A percentile compares a stretch with the other conserved stretches of the same genome.
phyloP scores from a whole-genome alignment of 2,329 filamentous ascomycete genomes.

The Pseudogymnoascus sp. region DNA sequence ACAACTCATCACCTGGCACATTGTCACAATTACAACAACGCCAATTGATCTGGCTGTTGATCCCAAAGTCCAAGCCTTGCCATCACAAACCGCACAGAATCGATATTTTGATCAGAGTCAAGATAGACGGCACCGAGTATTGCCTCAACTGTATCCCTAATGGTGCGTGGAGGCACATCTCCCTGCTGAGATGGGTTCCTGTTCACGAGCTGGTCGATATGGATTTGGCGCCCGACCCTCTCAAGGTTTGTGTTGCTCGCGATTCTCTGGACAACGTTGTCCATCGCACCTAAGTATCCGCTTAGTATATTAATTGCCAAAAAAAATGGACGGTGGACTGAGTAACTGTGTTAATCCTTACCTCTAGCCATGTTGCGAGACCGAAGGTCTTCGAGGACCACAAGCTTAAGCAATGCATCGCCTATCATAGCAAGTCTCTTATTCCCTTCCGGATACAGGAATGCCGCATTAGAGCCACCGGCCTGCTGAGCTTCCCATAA shows the following conservation, averaged over 20 bases:
- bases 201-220: slow-evolving; percentile 10
- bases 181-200: slow-evolving; percentile 11
- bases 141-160: not conserved
- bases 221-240: slow-evolving; percentile 2
- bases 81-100: not conserved
- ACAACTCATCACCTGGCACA: not conserved
- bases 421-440: not conserved
- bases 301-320: not conserved
- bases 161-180: not conserved
- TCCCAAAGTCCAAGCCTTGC: not conserved
- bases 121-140: not conserved
- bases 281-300: not conserved
- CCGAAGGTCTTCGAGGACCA: not conserved
- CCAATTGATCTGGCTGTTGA: not conserved
- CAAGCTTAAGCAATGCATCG: not conserved
- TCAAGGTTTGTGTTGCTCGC: not conserved
- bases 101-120: not conserved
- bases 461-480: not conserved
- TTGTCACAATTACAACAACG: not conserved
- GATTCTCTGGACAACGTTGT: not conserved
- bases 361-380: not conserved
- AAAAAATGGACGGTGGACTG: not conserved
- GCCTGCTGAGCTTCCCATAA: not conserved
- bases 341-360: not conserved
- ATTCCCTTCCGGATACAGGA: not conserved